Percentiles rank a stretch among this genome's conserved stretches.
Conservation (phyloP, 805 yeast genomes). For the Barnettozyma californica region DNA sequence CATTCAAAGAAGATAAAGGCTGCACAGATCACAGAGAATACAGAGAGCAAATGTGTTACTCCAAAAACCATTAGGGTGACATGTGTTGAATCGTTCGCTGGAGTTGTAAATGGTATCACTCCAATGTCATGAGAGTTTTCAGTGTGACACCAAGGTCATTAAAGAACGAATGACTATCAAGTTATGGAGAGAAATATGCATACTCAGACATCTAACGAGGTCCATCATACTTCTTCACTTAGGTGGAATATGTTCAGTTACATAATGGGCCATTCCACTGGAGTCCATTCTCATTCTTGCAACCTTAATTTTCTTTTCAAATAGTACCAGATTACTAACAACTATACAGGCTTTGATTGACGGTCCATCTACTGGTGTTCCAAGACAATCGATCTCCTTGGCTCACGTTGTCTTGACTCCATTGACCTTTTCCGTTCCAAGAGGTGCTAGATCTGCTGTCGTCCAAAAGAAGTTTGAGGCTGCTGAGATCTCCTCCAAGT, state of each 20-base stretch:
- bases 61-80: neutral
- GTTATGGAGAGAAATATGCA: neutral
- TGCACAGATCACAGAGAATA: neutral
- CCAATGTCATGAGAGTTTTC: neutral
- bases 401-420: slow-evolving; percentile 91
- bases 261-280: too few relatives aligned
- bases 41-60: neutral
- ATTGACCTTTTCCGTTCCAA: slow-evolving; percentile 83
- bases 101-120: neutral
- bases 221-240: too few relatives aligned
- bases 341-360: slow-evolving; percentile 74
- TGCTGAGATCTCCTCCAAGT: slow-evolving; percentile 81
- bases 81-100: neutral
- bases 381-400: slow-evolving; percentile 88
- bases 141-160: neutral
- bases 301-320: too few relatives aligned
- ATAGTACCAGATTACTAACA: neutral
- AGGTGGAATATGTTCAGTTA: too few relatives aligned
- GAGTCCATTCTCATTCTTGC: neutral
- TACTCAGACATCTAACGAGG: neutral
- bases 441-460: slow-evolving; percentile 85
- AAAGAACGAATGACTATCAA: neutral
- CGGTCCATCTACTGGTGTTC: slow-evolving; percentile 86
- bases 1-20: neutral
- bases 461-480: slow-evolving; percentile 93